Evolutionary conservation across 495 filamentous ascomycete genomes (phyloP), one percentile per base, ranked within the genome.

Genomic region (Tuber magnatum): DNA sequence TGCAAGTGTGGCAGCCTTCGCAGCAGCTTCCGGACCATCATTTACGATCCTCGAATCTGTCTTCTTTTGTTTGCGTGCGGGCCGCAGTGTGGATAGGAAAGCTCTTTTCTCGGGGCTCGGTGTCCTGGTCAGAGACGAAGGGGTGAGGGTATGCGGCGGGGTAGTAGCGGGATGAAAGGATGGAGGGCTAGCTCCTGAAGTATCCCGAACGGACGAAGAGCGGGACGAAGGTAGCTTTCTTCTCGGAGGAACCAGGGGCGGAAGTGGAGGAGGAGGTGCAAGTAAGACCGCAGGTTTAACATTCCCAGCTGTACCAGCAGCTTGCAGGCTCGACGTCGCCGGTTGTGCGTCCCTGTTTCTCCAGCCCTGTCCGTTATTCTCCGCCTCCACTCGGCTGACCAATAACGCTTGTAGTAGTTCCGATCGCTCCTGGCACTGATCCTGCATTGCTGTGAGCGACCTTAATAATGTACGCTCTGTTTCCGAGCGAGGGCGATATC

Each of bases 361-460:
- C 68, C 44, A 76, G 35, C 77, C 73, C 80, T 83, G 73, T 82
- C 83, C 69, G 43, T 83, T 83, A 35, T 71, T 68, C 70, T 71
- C 73, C 8, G 85, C 84, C 71, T 94, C 91, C 71, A 89, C 86
- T 76, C 92, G 88, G 77, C 93, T 97, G 75, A 91, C 84, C 68
- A 88, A 88, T 72, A 98, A 86, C 39, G 94, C 91, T 77, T 94
- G 91, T 24, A 99, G 86, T 28, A 98, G 86, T 83, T 95, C 93
- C 70, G 97, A 93, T 70, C 92, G 89, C 84, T 98, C 94, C 83
- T 96, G 95, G 85, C 93, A 97, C 85, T 98, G 94, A 80, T 94
- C 82, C 82, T 97, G 93, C 82, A 99, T 88, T 74, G 91, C 88
- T 73, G 89, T 88, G 73, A 99, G 85, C 74, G 92, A 94, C 43